Percentiles rank a stretch among this genome's conserved stretches.
phyloP scores from a whole-genome alignment of 2,329 filamentous ascomycete species.

The Westerdykella sp. region DNA sequence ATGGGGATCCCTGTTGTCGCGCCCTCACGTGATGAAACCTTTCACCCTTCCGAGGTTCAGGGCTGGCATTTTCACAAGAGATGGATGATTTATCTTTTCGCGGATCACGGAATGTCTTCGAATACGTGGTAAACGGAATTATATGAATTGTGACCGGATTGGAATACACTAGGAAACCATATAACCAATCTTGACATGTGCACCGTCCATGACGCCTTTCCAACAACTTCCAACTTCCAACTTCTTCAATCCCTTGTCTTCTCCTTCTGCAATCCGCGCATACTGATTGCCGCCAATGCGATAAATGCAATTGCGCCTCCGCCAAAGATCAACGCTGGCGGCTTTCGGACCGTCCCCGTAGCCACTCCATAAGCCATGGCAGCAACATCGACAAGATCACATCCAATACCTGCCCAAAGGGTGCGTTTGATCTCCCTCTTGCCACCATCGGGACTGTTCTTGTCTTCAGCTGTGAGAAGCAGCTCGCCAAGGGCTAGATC shows the following conservation, averaged over 20 bases:
- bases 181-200: too few species aligned
- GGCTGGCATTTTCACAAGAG: too few species aligned
- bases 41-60: too few species aligned
- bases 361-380: conserved; percentile 15
- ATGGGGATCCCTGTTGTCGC: background rate
- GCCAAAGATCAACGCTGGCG: conserved; percentile 11
- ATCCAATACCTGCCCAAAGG: conserved; percentile 17
- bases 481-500: conserved; percentile 20
- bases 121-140: too few species aligned
- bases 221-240: too few species aligned
- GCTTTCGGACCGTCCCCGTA: conserved; percentile 14
- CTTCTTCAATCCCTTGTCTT: too few species aligned
- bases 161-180: too few species aligned
- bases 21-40: background rate
- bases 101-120: too few species aligned
- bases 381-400: conserved; percentile 17
- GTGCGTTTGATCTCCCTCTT: conserved; percentile 19
- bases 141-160: too few species aligned
- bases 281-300: conserved; percentile 11
- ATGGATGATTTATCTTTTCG: too few species aligned
- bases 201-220: too few species aligned
- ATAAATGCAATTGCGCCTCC: conserved; percentile 14
- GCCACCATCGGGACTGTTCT: conserved; percentile 9
- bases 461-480: conserved; percentile 18
- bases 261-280: conserved; percentile 8